Conservation (phyloP, 2,329 filamentous ascomycete species). For the Cladobotryum mycophilum region DNA sequence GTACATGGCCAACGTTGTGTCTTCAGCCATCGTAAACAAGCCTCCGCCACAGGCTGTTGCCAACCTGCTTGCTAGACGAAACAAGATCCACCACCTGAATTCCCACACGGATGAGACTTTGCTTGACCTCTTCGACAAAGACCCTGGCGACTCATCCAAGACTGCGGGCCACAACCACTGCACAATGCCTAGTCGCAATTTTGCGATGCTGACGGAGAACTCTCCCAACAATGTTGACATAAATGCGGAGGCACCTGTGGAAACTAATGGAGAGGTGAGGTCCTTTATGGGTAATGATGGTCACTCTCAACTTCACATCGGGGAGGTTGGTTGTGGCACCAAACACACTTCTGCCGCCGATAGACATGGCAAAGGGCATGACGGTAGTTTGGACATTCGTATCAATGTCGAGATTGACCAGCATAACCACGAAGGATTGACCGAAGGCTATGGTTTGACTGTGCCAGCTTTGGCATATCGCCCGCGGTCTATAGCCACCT, state of each 20-base stretch:
- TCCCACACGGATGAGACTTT: constrained; percentile 82
- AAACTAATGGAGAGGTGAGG: constrained; percentile 14
- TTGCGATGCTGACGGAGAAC: constrained; percentile 85
- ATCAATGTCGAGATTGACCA: constrained; percentile 86
- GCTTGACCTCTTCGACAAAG: constrained; percentile 84
- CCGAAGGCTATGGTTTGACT: constrained; percentile 75
- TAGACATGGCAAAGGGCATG: constrained; percentile 48
- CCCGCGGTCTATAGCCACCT: constrained; percentile 15
- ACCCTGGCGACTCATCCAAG: constrained; percentile 73
- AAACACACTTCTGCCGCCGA: constrained; percentile 63
- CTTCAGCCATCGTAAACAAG: constrained; percentile 92
- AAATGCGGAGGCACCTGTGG: constrained; percentile 21
- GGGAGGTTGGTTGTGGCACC: constrained; percentile 74
- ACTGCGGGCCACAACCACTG: constrained; percentile 70
- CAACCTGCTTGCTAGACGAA: constrained; percentile 83
- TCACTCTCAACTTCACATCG: constrained; percentile 64
- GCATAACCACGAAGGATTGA: constrained; percentile 71
- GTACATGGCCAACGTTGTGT: constrained; percentile 93
- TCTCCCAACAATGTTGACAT: constrained; percentile 43
- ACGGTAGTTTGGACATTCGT: constrained; percentile 68
- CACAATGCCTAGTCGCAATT: constrained; percentile 91
- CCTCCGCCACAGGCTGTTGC: constrained; percentile 82
- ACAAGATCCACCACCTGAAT: constrained; percentile 70
- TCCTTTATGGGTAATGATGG: constrained; percentile 51
- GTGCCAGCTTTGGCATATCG: constrained; percentile 61